Base-by-base conservation (phyloP, 2,329 filamentous ascomycete species). In the Colletotrichum ledebouriae region DNA sequence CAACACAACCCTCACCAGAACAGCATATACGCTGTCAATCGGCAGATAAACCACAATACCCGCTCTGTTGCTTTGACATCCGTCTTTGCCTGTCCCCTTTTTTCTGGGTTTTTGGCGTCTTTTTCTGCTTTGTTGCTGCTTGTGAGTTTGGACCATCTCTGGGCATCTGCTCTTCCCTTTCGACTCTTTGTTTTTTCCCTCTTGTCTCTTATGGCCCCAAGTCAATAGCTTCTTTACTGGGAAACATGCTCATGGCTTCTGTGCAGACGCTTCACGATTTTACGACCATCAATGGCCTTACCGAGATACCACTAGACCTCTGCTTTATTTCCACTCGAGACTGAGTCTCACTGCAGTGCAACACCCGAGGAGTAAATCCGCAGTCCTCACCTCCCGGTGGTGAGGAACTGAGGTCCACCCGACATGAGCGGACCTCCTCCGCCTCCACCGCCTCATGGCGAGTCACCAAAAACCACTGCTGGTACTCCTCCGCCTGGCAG, bases 391-490 rank as follows among this genome's bases (percentile, higher is more conserved):
- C 5, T 22, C n/a, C 47, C 33, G 37, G 15, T 50, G 34, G 37
- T 55, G 62, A 70, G 46, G 72, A 58, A 49, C 71, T 74, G 67
- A 69, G 42, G 46, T 49, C 46, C 44, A 71, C 70, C 58, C 71
- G 74, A 64, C 62, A 86, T 85, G 82, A 85, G 80, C 78, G 82
- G 79, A 73, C 91, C 91, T 71, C 94, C 94, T 72, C 94, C 93
- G 73, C 93, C 92, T 72, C 94, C 94, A 76, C 94, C 93, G 76
- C 94, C 93, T 71, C 94, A 97, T 82, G 94, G 94, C 80, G 86
- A 89, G 76, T 91, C 89, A 73, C 92, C 93, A 57, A 90, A 90
- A 78, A 88, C 87, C 20, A 85, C 88, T 59, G 85, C 88, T 42
- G 79, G 84, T 15, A 85, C 88, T 59, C 65, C 65, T 12, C 65